These are phyloP conservation scores for Sherardia arvensis DNA, from an alignment of 257 asterid species.

Conservation along the genomic window DNA sequence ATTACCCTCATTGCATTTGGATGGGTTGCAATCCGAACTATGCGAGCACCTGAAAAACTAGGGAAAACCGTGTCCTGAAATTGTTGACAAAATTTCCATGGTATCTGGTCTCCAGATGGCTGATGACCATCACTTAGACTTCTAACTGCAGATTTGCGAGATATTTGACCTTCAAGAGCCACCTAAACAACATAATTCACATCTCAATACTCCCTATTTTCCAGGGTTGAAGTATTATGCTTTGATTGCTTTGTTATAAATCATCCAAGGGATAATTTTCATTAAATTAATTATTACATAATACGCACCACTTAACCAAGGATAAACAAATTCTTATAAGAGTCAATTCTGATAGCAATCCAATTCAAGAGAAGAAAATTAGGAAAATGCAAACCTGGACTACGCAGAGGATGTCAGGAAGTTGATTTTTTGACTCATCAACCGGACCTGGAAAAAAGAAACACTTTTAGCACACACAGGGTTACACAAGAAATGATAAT, in stretches of 20 bases:
- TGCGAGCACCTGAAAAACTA: slow-evolving; percentile 89
- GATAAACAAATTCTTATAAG: neutral
- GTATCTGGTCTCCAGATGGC: slow-evolving; percentile 91
- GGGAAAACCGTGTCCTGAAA: slow-evolving; percentile 69
- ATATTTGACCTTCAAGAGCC: slow-evolving; percentile 85
- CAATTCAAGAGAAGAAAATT: neutral
- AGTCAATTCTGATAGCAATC: neutral
- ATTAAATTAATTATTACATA: neutral
- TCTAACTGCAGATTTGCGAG: slow-evolving; percentile 57
- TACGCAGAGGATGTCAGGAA: slow-evolving; percentile 92
- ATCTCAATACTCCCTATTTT: neutral
- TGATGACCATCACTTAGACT: slow-evolving; percentile 60
- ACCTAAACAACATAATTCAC: slow-evolving; percentile 34
- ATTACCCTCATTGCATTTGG: slow-evolving; percentile 95
- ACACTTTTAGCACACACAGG: slow-evolving; percentile 12
- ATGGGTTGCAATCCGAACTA: slow-evolving; percentile 96
- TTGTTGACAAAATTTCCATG: slow-evolving; percentile 89
- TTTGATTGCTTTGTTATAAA: neutral
- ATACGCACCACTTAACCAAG: neutral
- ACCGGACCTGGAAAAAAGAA: slow-evolving; percentile 61
- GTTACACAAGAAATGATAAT: slow-evolving; percentile 2
- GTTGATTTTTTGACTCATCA: slow-evolving; percentile 73
- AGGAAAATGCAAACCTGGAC: slow-evolving; percentile 48
- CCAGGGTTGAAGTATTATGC: neutral
- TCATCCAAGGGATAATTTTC: neutral